These are phyloP conservation scores for Fraxinus velutina DNA, from an alignment of 305 asterid genomes.

Conservation along the genomic window DNA sequence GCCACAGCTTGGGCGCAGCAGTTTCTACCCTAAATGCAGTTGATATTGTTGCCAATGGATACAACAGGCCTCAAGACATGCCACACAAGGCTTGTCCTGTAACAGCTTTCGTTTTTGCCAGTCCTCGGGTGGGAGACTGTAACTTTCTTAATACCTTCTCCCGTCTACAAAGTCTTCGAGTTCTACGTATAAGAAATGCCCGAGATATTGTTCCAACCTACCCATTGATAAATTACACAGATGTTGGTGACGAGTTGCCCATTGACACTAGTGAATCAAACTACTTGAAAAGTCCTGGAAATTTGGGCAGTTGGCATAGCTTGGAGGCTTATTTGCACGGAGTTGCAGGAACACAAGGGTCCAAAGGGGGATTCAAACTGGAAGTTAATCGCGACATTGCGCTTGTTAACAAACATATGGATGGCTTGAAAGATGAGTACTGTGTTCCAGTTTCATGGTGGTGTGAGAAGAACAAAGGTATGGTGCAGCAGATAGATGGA, in stretches of 20 bases:
- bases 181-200: constrained; percentile 44
- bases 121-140: constrained; percentile 36
- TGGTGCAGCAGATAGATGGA: constrained; percentile 67
- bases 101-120: constrained; percentile 33
- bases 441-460: constrained; percentile 56
- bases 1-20: constrained; percentile 45
- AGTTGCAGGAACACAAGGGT: constrained; percentile 63
- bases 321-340: constrained; percentile 62
- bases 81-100: constrained; percentile 26
- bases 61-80: constrained; percentile 22
- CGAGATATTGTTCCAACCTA: constrained; percentile 50
- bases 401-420: constrained; percentile 47
- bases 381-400: constrained; percentile 41
- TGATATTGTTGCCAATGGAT: constrained; percentile 32
- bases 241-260: constrained; percentile 45
- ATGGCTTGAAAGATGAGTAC: constrained; percentile 41
- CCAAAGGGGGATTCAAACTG: constrained; percentile 46
- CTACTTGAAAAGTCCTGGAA: constrained; percentile 46
- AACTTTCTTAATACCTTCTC: constrained; percentile 14
- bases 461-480: constrained; percentile 59
- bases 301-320: constrained; percentile 36
- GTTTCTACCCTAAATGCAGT: constrained; percentile 34
- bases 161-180: constrained; percentile 29
- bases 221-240: constrained; percentile 38
- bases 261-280: constrained; percentile 44